A percentile compares a stretch with the other conserved stretches of the same genome.
phyloP scores from a whole-genome alignment of 371 early-diverging fungal genomes.

The Syncephalastrum contaminatum region DNA sequence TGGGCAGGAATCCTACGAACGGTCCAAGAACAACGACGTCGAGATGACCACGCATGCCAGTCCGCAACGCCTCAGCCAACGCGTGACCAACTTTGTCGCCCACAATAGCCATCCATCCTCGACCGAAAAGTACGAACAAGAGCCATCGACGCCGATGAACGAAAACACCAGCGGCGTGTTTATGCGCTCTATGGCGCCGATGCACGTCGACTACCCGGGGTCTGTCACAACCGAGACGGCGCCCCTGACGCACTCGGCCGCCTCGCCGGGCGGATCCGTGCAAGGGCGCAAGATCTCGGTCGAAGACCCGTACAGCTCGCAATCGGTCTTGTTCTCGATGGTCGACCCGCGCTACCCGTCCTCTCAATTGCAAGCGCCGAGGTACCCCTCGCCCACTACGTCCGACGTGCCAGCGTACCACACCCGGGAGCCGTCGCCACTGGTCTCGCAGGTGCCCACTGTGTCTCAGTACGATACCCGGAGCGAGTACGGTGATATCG shows the following conservation, averaged over 20 bases:
- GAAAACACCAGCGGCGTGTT: constrained; percentile 19
- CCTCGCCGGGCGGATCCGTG: constrained; percentile 1
- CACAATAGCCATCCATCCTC: background rate
- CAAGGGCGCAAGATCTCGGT: constrained; percentile 24
- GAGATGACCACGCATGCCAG: constrained; percentile 12
- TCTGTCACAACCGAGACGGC: constrained; percentile 20
- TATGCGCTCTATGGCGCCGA: constrained; percentile 41
- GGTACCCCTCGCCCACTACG: background rate
- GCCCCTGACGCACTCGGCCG: constrained; percentile 21
- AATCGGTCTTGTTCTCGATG: constrained; percentile 43
- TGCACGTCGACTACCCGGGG: constrained; percentile 30
- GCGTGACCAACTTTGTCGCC: constrained; percentile 20
- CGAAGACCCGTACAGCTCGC: constrained; percentile 37
- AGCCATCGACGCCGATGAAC: background rate
- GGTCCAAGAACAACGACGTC: constrained; percentile 19
- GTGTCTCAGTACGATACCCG: constrained; percentile 4
- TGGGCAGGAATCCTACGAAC: constrained; percentile 7
- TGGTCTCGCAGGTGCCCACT: background rate
- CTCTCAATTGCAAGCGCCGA: background rate
- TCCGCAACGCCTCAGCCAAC: constrained; percentile 12
- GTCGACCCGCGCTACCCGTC: constrained; percentile 15
- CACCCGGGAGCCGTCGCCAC: constrained; percentile 13
- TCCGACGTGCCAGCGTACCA: background rate
- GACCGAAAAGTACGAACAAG: constrained; percentile 12
- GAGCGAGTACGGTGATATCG: constrained; percentile 14